A percentile compares a stretch with the other conserved stretches of the same genome.
phyloP scores from a whole-genome alignment of 805 yeast species.

The Monosporozyma aerobia region DNA sequence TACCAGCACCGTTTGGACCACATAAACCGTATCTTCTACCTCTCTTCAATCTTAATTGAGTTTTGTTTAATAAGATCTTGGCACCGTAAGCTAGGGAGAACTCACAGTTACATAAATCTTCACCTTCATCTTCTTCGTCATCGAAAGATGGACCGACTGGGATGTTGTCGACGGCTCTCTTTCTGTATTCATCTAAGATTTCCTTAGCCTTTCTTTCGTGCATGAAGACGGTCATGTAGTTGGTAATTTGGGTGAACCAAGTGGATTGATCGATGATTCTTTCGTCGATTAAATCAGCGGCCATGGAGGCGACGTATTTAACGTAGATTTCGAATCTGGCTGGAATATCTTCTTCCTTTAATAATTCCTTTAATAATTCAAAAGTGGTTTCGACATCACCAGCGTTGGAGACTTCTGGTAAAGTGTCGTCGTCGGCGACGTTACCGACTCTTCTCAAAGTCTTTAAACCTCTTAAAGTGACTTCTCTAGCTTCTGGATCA shows the following conservation, averaged over 20 bases:
- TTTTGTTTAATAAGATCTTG: conserved; percentile 98
- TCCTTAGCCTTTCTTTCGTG: conserved; percentile 89
- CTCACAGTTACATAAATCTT: conserved; percentile 99
- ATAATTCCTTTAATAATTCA: conserved; percentile 66
- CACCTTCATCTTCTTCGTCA: conserved; percentile 97
- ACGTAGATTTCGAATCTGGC: conserved; percentile 71
- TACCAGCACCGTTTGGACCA: conserved; percentile 99
- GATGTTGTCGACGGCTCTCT: conserved; percentile 94
- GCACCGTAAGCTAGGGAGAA: conserved; percentile 99
- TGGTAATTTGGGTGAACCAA: conserved; percentile 83
- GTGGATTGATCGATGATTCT: conserved; percentile 85
- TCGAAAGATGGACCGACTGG: conserved; percentile 94
- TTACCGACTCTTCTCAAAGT: conserved; percentile 99
- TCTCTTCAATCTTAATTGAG: conserved; percentile 97
- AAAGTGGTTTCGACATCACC: conserved; percentile 91
- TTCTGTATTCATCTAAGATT: conserved; percentile 88
- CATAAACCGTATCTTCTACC: conserved; percentile 98
- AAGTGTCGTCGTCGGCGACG: conserved; percentile 76
- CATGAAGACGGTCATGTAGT: conserved; percentile 91
- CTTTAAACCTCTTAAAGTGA: conserved; percentile 91
- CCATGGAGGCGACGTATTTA: conserved; percentile 86
- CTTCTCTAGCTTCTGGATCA: conserved; percentile 99
- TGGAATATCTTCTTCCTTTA: conserved; percentile 58
- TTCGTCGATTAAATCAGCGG: conserved; percentile 98
- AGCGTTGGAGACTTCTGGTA: conserved; percentile 97